These are phyloP conservation scores for Beauveria medogensis DNA, from an alignment of 2,329 filamentous ascomycete species.

Conservation along the genomic window DNA sequence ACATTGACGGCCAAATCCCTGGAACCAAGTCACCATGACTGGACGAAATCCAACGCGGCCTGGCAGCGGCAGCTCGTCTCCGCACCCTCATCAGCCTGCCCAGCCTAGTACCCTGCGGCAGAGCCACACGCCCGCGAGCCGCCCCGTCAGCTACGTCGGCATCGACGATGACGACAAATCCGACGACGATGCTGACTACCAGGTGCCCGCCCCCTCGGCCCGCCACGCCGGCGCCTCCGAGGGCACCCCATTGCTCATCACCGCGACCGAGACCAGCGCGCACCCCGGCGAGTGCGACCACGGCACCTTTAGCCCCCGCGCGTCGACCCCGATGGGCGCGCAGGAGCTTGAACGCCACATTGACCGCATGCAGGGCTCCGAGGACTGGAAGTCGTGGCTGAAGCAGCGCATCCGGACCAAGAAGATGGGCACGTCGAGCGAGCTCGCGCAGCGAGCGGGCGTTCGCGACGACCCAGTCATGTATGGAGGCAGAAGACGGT, in stretches of 20 bases:
- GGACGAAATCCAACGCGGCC: slow-evolving; percentile 21
- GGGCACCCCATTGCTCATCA: slow-evolving; percentile 37
- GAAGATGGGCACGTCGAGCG: slow-evolving; percentile 65
- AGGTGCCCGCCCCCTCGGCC: slow-evolving; percentile 17
- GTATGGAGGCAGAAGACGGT: slow-evolving; percentile 38
- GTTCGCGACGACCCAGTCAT: slow-evolving; percentile 66
- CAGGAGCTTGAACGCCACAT: background rate
- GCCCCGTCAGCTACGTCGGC: slow-evolving; percentile 14
- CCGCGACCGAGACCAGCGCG: slow-evolving; percentile 22
- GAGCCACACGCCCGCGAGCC: slow-evolving; percentile 29
- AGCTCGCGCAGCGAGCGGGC: slow-evolving; percentile 64
- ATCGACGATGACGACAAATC: slow-evolving; percentile 6
- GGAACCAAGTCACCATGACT: slow-evolving; percentile 25
- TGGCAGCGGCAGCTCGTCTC: slow-evolving; percentile 18
- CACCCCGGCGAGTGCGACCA: slow-evolving; percentile 54
- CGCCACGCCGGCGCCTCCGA: slow-evolving; percentile 29
- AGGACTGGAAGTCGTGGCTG: slow-evolving; percentile 42
- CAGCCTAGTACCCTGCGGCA: slow-evolving; percentile 40
- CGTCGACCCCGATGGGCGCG: slow-evolving; percentile 36
- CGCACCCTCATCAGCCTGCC: slow-evolving; percentile 30
- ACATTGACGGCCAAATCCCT: background rate
- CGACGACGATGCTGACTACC: slow-evolving; percentile 10
- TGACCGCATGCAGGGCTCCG: slow-evolving; percentile 20
- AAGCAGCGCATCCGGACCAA: slow-evolving; percentile 47
- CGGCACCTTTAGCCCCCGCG: slow-evolving; percentile 67